Base-by-base conservation (phyloP, 2,329 filamentous ascomycete species). In the Lasiodiplodia sp. region DNA sequence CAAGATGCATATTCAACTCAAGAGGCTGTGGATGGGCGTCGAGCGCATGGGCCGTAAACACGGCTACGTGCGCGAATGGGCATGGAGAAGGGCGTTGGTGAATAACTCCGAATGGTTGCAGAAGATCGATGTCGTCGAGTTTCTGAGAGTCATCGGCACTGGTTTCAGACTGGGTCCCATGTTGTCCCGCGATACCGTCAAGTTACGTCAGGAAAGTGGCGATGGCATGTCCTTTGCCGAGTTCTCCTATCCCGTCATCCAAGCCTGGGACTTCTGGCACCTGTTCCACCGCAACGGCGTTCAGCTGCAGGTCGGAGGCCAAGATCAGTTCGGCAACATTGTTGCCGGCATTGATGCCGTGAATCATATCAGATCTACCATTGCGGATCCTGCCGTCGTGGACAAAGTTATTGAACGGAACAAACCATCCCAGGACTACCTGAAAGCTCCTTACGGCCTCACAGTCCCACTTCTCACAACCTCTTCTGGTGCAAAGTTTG, bases 271-370 rank as follows among this genome's bases (percentile, higher is more conserved):
- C 79, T 99, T 94, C 88, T 98, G 93, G 92, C 86, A 92, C 73
- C 87, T 98, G 82, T 96, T 92, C 80, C 86, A 87, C 57, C 84
- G 86, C 28, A 87, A 85, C 64, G 85, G 87, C 58, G 85, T 94
- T 11, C 91, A 94, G 76, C 87, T 98, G 77, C 94, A 99, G 81
- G 92, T 99, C 65, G 96, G 96, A 69, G 96, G 96, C 49, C 94
- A 94, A 7, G 96, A 99, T 77, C 96, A 99, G 81, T 98, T 91
- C 77, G 96, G 96, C 71, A 99, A 99, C 80, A 98, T 99, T 72
- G 87, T 96, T 34, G 90, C 94, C 14, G 96, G 96, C 60, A 91
- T 96, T 76, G 93, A 97, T 70, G 88, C 92, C 2, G 87, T 98
- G 74, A 95, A 94, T 79, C 85, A 90, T 67, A 89, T 95, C 87